Conservation (phyloP, 345 rosid species). For the Gossypium herbaceum region DNA sequence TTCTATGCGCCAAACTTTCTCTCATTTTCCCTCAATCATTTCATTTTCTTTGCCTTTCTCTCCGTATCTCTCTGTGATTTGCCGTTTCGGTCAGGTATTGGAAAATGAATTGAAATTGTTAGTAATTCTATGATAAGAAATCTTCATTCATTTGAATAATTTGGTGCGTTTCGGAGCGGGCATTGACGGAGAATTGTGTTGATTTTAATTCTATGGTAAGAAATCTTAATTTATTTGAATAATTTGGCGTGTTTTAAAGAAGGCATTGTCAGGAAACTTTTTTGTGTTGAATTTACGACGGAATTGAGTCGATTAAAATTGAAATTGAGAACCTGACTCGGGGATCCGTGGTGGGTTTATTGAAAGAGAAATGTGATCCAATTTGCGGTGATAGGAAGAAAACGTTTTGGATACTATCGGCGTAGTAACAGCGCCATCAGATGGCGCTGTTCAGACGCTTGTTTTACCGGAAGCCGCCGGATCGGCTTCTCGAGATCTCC, state of each 20-base stretch:
- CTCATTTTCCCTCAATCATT: background rate
- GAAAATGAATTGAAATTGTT: background rate
- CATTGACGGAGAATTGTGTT: slow-evolving; percentile 3
- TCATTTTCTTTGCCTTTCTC: background rate
- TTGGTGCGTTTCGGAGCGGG: background rate
- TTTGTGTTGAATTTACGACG: background rate
- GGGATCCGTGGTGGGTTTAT: slow-evolving; percentile 37
- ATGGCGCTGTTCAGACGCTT: slow-evolving; percentile 99
- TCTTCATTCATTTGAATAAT: slow-evolving; percentile 3
- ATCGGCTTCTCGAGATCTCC: slow-evolving; percentile 98
- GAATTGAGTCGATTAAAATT: slow-evolving; percentile 16
- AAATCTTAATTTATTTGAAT: background rate
- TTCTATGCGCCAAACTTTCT: slow-evolving; percentile 10
- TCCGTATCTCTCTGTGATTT: background rate
- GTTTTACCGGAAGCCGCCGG: slow-evolving; percentile 99
- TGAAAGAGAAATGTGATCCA: slow-evolving; percentile 23
- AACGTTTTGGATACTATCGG: slow-evolving; percentile 79
- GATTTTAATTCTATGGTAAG: background rate
- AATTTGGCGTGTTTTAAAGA: slow-evolving; percentile 1
- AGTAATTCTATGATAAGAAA: background rate
- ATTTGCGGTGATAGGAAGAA: slow-evolving; percentile 27
- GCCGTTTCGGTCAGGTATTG: background rate
- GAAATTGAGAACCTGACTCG: slow-evolving; percentile 2
- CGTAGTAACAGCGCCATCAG: slow-evolving; percentile 95
- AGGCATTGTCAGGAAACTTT: background rate